Evolutionary conservation across 169 alveolate genomes (phyloP), one percentile per base, ranked within the genome.

Genomic region (Eimeria nieschulzi): DNA sequence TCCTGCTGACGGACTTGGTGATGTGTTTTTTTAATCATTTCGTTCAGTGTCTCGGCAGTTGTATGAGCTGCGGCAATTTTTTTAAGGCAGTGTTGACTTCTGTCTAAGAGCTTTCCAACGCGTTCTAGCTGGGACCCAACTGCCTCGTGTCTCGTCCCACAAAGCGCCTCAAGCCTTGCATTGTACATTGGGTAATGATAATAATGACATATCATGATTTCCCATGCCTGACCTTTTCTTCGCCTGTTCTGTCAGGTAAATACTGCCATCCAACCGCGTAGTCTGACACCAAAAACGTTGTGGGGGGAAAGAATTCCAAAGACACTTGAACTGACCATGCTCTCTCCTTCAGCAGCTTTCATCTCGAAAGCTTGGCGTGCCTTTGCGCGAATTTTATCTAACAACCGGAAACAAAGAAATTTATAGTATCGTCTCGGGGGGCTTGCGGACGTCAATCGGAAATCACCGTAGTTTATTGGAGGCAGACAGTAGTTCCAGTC

Each of bases 401-500:
- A 56, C 25, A 9, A 33, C 21, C 10, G 15, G n/a, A 84, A 46
- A 56, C 0, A 55, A 39, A 56, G 51, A 25, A 21, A 21, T 26
- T 12, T 68, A 26, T 1, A 17, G 80, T 56, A 1, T 51, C 6
- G 46, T 33, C 3, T 21, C 76, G 21, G 66, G 21, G 7, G 21
- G 26, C 33, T 8, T 7, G 26, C 17, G 17, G 12, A 19, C 10
- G 23, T 9, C 21, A 21, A 23, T 33, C 46, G 46, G 17, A 26
- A 21, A 5, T 87, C 66, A 90, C 93, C 88, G 55, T 78, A 90
- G 68, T 51, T 72, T 17, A 90, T 55, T 33, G 91, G 91, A 12
- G 83, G 93, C 75, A 39, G 19, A 83, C 93, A 90, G 55, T 90
- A 90, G 83, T 90, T 76, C 98, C 98, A 97, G 93, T 97, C 98